Conservation (phyloP, 2,329 filamentous ascomycete genomes). For the Simplicillium aogashimaense region DNA sequence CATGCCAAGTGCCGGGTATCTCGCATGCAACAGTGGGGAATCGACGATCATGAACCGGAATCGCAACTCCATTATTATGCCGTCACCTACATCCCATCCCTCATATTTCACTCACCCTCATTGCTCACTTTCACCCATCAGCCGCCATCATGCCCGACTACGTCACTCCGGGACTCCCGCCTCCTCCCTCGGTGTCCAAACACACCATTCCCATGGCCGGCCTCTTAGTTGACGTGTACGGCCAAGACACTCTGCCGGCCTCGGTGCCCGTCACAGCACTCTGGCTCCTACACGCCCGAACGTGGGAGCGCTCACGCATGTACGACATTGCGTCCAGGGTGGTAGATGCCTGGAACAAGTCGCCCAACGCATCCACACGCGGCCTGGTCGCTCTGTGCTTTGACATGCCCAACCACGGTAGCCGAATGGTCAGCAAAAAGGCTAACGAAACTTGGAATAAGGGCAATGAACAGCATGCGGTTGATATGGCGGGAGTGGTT, state of each 20-base stretch:
- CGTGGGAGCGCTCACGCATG: constrained; percentile 65
- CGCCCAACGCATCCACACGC: constrained; percentile 19
- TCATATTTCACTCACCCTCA: too few relatives aligned
- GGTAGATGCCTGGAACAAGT: constrained; percentile 57
- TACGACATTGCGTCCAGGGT: constrained; percentile 58
- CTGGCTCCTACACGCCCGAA: constrained; percentile 84
- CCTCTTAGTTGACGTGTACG: constrained; percentile 70
- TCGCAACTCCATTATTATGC: too few relatives aligned
- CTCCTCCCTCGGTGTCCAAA: constrained; percentile 45
- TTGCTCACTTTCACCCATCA: too few relatives aligned
- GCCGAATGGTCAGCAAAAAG: constrained; percentile 52
- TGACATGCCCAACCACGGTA: constrained; percentile 90
- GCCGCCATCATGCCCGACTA: constrained; percentile 11
- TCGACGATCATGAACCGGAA: too few relatives aligned
- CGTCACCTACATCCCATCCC: too few relatives aligned
- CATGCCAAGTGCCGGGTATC: too few relatives aligned
- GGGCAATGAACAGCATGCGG: constrained; percentile 73
- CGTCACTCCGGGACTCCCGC: constrained; percentile 23
- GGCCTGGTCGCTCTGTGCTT: constrained; percentile 76
- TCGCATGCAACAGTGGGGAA: too few relatives aligned
- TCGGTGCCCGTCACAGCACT: constrained; percentile 59
- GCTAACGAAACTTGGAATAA: constrained; percentile 72
- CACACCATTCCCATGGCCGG: constrained; percentile 65
- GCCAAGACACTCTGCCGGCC: constrained; percentile 60
- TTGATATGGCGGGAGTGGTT: constrained; percentile 82